Evolutionary conservation across 305 asterid species (phyloP).

Genomic region (Withania somnifera): DNA sequence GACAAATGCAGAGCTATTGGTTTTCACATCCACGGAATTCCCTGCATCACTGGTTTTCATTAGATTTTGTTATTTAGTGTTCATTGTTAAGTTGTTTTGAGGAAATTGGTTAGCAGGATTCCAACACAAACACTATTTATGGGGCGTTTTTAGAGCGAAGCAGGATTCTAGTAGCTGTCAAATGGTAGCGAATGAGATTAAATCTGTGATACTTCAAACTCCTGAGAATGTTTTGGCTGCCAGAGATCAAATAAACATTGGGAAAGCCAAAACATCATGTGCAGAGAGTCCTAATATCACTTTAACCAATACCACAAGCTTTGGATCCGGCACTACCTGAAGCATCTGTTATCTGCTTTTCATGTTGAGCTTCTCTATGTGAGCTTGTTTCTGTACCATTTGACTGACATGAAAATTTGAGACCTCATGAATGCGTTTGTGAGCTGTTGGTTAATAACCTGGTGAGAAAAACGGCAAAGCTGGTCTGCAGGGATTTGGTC

Average conservation of each 20-base stretch:
- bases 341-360: background rate
- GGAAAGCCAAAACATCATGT: background rate
- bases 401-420: background rate
- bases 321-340: constrained; percentile 10
- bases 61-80: too few relatives aligned
- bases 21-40: too few relatives aligned
- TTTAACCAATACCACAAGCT: constrained; percentile 8
- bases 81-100: too few relatives aligned
- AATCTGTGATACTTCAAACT: background rate
- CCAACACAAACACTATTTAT: too few relatives aligned
- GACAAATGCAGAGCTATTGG: too few relatives aligned
- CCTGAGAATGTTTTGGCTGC: background rate
- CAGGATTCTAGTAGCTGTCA: constrained; percentile 7
- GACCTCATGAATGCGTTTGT: background rate
- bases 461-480: background rate
- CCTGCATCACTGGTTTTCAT: too few relatives aligned
- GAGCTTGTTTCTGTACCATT: background rate
- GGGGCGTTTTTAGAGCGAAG: constrained; percentile 43
- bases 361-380: too few relatives aligned
- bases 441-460: background rate
- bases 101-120: too few relatives aligned
- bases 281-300: constrained; percentile 15
- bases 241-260: background rate
- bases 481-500: background rate
- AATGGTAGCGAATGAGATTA: background rate